Percentiles rank a stretch among this genome's conserved stretches.
Evolutionary conservation across 2,329 filamentous ascomycete species (phyloP).

Genomic region (Cyphellophora attinorum): DNA sequence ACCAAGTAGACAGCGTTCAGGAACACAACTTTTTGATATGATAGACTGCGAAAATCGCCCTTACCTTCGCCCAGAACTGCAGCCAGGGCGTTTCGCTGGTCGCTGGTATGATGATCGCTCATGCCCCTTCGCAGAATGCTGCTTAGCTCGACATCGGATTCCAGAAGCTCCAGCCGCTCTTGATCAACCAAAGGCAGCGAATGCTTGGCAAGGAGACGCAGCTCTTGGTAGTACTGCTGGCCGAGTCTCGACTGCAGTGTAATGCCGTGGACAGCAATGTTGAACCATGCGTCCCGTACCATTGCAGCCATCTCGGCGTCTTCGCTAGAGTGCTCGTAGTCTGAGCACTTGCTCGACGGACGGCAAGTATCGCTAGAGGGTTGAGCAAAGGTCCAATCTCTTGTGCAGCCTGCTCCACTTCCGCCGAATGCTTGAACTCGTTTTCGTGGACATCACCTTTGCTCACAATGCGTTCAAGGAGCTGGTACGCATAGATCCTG

Average conservation of each 20-base stretch:
- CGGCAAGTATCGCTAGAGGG: slow-evolving; percentile 78
- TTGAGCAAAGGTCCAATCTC: slow-evolving; percentile 83
- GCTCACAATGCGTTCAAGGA: slow-evolving; percentile 79
- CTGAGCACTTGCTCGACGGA: slow-evolving; percentile 36
- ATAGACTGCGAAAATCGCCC: slow-evolving; percentile 68
- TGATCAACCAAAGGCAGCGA: slow-evolving; percentile 82
- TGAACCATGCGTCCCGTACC: slow-evolving; percentile 93
- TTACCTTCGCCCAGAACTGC: slow-evolving; percentile 67
- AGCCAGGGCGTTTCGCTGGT: slow-evolving; percentile 70
- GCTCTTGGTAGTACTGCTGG: slow-evolving; percentile 62
- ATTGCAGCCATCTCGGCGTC: slow-evolving; percentile 64
- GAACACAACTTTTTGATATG: slow-evolving; percentile 86
- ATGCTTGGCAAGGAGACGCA: slow-evolving; percentile 76
- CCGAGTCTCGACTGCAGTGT: slow-evolving; percentile 63
- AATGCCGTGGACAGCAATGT: slow-evolving; percentile 90
- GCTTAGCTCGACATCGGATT: slow-evolving; percentile 95
- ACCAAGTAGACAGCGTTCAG: slow-evolving; percentile 83
- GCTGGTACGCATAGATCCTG: slow-evolving; percentile 70
- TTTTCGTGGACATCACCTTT: slow-evolving; percentile 76
- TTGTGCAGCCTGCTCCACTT: slow-evolving; percentile 70
- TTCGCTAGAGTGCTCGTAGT: slow-evolving; percentile 21
- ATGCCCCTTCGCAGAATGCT: slow-evolving; percentile 82
- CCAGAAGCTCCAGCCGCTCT: slow-evolving; percentile 77
- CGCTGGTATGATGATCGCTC: slow-evolving; percentile 63
- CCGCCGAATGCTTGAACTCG: slow-evolving; percentile 63